Conservation (phyloP, 2,329 filamentous ascomycete genomes). For the Aureobasidium sp. region DNA sequence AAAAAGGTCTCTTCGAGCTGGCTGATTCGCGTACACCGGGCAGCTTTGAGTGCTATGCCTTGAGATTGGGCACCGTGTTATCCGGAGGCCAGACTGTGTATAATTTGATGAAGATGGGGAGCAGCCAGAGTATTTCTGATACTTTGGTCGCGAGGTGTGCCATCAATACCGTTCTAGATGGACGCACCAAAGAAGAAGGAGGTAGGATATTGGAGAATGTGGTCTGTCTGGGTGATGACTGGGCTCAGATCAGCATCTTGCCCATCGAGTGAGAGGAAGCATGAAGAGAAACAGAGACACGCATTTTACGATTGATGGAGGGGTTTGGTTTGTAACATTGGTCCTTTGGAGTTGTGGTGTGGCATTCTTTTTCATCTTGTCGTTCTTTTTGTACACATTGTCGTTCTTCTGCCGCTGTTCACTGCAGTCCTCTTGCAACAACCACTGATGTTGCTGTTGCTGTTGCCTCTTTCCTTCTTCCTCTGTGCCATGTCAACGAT, state of each 20-base stretch:
- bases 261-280: neutral
- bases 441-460: neutral
- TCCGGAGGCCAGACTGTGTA: constrained; percentile 24
- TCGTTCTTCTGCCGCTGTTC: neutral
- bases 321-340: too few relatives aligned
- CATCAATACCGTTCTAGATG: constrained; percentile 24
- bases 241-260: constrained; percentile 26
- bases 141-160: constrained; percentile 25
- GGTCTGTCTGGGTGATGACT: constrained; percentile 29
- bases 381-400: neutral
- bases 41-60: constrained; percentile 28
- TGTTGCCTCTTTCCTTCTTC: neutral
- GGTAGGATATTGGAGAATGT: constrained; percentile 28
- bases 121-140: constrained; percentile 25
- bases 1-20: constrained; percentile 28
- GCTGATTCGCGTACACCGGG: constrained; percentile 23
- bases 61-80: constrained; percentile 27
- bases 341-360: neutral
- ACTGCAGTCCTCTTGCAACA: neutral
- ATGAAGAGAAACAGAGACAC: neutral
- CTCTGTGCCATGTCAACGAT: too few relatives aligned
- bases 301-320: neutral
- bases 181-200: constrained; percentile 24
- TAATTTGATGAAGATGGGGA: constrained; percentile 25
- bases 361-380: neutral